Conservation (phyloP, 495 filamentous ascomycete genomes). For the Opeltia flavorubescens region DNA sequence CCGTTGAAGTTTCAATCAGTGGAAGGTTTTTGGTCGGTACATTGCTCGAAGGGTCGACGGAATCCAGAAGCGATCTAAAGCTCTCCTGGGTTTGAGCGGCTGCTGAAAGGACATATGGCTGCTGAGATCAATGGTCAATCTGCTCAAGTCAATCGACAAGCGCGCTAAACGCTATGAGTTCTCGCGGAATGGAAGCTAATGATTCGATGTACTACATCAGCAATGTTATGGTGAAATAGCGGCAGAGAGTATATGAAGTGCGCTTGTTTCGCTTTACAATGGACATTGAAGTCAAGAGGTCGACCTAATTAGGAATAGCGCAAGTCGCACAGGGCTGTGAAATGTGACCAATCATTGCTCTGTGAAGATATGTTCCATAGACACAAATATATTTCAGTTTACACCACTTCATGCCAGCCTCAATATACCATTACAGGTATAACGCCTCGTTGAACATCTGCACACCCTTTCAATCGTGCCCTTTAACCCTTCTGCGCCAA, state of each 20-base stretch:
- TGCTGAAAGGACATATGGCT: no score
- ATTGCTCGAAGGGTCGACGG: neutral
- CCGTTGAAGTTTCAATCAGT: neutral
- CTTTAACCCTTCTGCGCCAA: conserved; percentile 61
- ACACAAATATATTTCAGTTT: no score
- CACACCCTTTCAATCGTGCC: conserved; percentile 40
- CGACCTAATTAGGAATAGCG: neutral
- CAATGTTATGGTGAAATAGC: neutral
- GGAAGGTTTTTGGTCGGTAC: neutral
- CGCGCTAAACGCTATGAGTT: no score
- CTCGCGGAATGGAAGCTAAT: no score
- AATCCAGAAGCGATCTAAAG: neutral
- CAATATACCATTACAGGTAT: neutral
- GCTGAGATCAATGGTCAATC: no score
- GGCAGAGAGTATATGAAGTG: no score
- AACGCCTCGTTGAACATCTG: neutral
- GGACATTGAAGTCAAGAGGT: neutral
- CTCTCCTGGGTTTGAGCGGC: no score
- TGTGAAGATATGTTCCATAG: no score
- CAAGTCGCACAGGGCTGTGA: neutral
- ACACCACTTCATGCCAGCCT: no score
- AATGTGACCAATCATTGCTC: no score
- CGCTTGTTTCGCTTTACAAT: no score
- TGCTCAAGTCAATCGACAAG: neutral
- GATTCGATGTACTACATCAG: no score